phyloP scores from a whole-genome alignment of 169 alveolate species.

The Plasmodium relictum region DNA sequence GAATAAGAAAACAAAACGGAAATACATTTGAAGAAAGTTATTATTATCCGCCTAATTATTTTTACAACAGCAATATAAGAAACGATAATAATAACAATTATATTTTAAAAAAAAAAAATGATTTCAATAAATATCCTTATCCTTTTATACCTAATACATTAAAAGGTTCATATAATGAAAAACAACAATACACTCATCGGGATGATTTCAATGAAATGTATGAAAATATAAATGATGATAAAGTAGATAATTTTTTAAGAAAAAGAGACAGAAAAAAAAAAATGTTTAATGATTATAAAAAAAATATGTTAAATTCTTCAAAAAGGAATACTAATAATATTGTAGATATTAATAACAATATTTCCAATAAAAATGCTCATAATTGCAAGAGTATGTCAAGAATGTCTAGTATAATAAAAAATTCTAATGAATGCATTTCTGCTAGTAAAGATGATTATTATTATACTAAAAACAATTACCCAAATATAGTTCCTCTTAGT shows the following conservation, averaged over 20 bases:
- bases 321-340: conserved; percentile 9
- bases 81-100: background rate
- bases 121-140: background rate
- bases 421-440: conserved; percentile 20
- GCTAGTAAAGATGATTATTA: conserved; percentile 19
- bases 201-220: conserved; percentile 33
- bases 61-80: conserved; percentile 21
- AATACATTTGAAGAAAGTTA: conserved; percentile 37
- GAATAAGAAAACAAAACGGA: conserved; percentile 16
- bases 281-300: background rate
- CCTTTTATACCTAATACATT: background rate
- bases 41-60: conserved; percentile 27
- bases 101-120: background rate
- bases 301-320: background rate
- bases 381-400: background rate
- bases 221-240: conserved; percentile 9
- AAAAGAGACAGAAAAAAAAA: conserved; percentile 13
- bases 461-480: background rate
- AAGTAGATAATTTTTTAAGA: background rate
- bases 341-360: conserved; percentile 2
- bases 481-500: conserved; percentile 41
- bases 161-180: background rate
- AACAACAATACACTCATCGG: background rate
- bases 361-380: background rate
- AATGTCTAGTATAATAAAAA: conserved; percentile 2